phyloP scores from a whole-genome alignment of 371 early-diverging fungal species.

The Mucor racemosus region DNA sequence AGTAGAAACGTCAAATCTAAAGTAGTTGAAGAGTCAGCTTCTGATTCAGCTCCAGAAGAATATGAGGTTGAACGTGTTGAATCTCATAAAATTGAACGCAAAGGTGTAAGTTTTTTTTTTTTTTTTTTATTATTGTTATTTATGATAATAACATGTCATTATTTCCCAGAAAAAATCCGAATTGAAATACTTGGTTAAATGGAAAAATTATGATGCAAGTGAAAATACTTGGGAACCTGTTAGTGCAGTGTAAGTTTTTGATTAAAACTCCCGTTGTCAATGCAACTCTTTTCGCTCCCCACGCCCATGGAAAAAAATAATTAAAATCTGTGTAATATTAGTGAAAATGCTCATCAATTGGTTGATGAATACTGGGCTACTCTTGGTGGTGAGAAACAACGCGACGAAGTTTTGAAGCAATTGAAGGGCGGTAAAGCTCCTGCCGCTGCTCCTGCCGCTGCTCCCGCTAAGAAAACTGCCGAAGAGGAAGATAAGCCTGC shows the following conservation, averaged over 20 bases:
- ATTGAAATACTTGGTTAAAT: conserved; percentile 20
- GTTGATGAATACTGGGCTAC: conserved; percentile 18
- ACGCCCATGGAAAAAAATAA: too few species aligned
- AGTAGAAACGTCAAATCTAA: background rate
- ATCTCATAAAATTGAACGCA: conserved; percentile 7
- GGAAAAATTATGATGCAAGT: conserved; percentile 15
- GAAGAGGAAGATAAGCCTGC: background rate
- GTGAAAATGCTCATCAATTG: conserved; percentile 12
- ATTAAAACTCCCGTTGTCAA: background rate
- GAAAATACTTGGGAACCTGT: conserved; percentile 27
- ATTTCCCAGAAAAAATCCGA: background rate
- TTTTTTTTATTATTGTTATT: background rate
- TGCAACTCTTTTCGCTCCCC: too few species aligned
- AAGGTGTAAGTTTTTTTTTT: conserved; percentile 1
- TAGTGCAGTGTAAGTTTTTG: conserved; percentile 10
- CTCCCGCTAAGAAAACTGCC: background rate
- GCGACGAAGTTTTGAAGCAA: conserved; percentile 3
- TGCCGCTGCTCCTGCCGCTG: background rate
- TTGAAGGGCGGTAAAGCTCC: background rate
- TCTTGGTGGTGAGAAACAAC: conserved; percentile 9
- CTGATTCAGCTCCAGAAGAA: conserved; percentile 9
- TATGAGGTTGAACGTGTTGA: conserved; percentile 23
- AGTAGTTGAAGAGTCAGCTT: background rate
- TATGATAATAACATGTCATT: background rate
- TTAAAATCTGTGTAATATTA: background rate